These are phyloP conservation scores for Coniochaeta ligniaria DNA, from an alignment of 2,329 filamentous ascomycete species.

Conservation along the genomic window DNA sequence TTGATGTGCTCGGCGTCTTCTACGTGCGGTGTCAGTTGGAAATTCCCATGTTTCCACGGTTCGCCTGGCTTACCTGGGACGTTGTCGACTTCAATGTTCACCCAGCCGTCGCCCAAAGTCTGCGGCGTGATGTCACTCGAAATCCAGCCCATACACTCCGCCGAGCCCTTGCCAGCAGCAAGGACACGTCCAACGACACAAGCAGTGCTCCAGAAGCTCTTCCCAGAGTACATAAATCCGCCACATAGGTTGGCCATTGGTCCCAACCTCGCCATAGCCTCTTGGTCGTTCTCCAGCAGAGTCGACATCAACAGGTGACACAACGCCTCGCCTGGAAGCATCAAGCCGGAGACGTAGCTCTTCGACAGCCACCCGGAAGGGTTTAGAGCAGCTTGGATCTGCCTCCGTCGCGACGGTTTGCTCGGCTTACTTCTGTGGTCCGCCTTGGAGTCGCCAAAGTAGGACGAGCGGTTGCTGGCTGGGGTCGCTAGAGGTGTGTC, in stretches of 20 bases:
- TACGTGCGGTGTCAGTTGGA: slow-evolving; percentile 13
- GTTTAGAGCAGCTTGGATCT: slow-evolving; percentile 50
- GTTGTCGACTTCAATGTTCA: slow-evolving; percentile 49
- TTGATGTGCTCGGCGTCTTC: slow-evolving; percentile 42
- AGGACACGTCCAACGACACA: slow-evolving; percentile 60
- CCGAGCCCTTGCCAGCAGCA: slow-evolving; percentile 53
- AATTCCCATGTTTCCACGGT: not conserved
- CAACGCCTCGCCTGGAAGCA: slow-evolving; percentile 57
- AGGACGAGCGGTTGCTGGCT: slow-evolving; percentile 33
- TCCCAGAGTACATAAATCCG: slow-evolving; percentile 55
- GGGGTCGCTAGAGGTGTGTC: slow-evolving; percentile 29
- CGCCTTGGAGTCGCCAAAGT: slow-evolving; percentile 29
- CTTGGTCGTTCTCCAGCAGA: slow-evolving; percentile 56
- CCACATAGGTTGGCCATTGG: slow-evolving; percentile 55
- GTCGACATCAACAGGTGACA: slow-evolving; percentile 60
- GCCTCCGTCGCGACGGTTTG: slow-evolving; percentile 37
- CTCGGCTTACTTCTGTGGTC: slow-evolving; percentile 15
- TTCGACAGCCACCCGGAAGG: slow-evolving; percentile 60
- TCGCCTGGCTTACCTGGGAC: slow-evolving; percentile 35
- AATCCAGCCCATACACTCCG: slow-evolving; percentile 63
- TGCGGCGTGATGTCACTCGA: slow-evolving; percentile 51
- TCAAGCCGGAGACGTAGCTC: slow-evolving; percentile 58
- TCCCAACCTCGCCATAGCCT: slow-evolving; percentile 50
- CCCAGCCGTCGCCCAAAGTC: slow-evolving; percentile 47
- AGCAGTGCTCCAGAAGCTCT: slow-evolving; percentile 63